Evolutionary conservation across 768 basidiomycete species (phyloP), one percentile per base, ranked within the genome.

Genomic region (Lyophyllum shimeji): DNA sequence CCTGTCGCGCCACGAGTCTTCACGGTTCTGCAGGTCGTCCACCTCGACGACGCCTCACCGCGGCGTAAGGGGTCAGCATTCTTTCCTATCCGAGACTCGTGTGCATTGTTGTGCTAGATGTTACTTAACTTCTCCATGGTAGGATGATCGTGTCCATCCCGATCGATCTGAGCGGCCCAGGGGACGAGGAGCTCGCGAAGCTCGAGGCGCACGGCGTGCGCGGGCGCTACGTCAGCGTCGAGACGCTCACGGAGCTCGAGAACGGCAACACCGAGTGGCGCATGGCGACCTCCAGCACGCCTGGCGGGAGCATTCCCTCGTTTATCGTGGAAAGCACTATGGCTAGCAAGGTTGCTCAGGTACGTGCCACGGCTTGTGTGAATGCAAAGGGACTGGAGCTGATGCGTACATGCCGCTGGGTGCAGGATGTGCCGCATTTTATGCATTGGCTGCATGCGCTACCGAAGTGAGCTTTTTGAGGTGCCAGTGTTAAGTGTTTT

Each of bases 201-300:
- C 67, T 84, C 15, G 87, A 91, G 64, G 81, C 83, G 62, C 82
- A 81, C 52, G 86, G 81, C 7, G 81, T 82, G 2, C 82, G 77
- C 58, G 90, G 85, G 1, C 82, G 81, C 62, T 91, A 91, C 64
- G 83, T 81, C 37, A 82, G 84, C 60, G 84, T 88, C 3, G 90
- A 92, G 69, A 78, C 80, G 27, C 63, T 93, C 50, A 68, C 73
- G 42, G 86, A 87, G 67, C 78, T 85, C 39, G 81, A 80, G 18
- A 73, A 82, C 57, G 90, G 86, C 48, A 80, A 70, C 46, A 81
- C 83, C 12, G 88, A 90, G 68, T 92, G 89, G 89, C 76, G 82
- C 39, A 90, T 92, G 89, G 89, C 89, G 2, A 89, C 87, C 1
- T 85, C 86, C 23, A 86, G 85, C 61, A 82, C 81, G 2, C 82